Base-by-base conservation (phyloP, 352 stramenopile species). In the Phytophthora constricta region DNA sequence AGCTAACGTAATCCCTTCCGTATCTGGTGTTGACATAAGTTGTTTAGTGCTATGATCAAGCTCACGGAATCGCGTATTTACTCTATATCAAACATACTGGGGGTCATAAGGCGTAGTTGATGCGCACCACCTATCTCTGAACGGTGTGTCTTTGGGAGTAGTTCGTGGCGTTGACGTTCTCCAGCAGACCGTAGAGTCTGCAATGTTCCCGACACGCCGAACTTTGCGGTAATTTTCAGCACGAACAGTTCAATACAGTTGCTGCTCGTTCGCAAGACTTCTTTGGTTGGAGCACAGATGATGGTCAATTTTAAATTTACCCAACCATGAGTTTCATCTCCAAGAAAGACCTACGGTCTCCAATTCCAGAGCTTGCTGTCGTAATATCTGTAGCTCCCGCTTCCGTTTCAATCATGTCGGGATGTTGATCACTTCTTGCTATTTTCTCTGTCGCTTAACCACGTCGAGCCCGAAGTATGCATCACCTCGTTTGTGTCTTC, bases 401-500 rank as follows among this genome's bases (percentile, higher is more conserved):
- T 58, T 72, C 4, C 58, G 47, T 28, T 37, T 60, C 4, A 66
- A 11, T 56, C 63, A 71, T 33, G 56, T 60, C 41, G 63, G 48
- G 10, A 20, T 56, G n/a, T n/a, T 11, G 5, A 17, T 7, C 25
- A 27, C 16, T 55, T 31, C 25, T 62, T 66, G 28, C 20, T 10
- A 28, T 34, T 19, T n/a, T 17, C 14, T 51, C 19, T 28, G 3
- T 28, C 19, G 2, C 19, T 51, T 28, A 7, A 9, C 4, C 4
- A 11, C 43, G 16, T 47, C 8, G n/a, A 47, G 39, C 17, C 39
- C 8, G 39, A 7, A 8, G 39, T 47, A n/a, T n/a, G n/a, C n/a
- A n/a, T n/a, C n/a, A n/a, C n/a, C n/a, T n/a, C n/a, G n/a, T n/a
- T n/a, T n/a, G n/a, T n/a, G n/a, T n/a, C n/a, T n/a, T n/a, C n/a